These are phyloP conservation scores for Aureobasidium sp. DNA, from an alignment of 2,329 filamentous ascomycete species.

Conservation along the genomic window DNA sequence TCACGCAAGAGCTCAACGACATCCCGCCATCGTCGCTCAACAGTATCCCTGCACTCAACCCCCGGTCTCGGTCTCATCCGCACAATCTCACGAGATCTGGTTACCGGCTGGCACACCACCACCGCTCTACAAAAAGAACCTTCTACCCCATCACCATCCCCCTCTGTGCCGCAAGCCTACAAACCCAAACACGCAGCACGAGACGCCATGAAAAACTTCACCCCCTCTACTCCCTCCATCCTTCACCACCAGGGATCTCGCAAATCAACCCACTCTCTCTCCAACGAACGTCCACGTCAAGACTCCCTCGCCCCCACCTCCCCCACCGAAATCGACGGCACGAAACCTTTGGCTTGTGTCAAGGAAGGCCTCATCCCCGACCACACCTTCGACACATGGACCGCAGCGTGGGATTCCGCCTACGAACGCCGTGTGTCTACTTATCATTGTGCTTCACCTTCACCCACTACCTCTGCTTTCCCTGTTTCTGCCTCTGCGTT, in stretches of 20 bases:
- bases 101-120: not conserved
- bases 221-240: no score
- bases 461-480: not conserved
- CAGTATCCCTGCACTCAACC: not conserved
- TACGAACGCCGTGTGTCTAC: not conserved
- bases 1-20: not conserved
- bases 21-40: not conserved
- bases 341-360: not conserved
- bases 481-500: no score
- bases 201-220: not conserved
- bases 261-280: no score
- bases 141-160: not conserved
- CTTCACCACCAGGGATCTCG: not conserved
- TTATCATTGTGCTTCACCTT: not conserved
- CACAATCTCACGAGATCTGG: not conserved
- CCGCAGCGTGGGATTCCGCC: not conserved
- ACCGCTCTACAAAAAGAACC: not conserved
- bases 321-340: not conserved
- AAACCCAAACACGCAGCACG: not conserved
- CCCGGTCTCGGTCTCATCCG: constrained; percentile 1
- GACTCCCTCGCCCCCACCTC: not conserved
- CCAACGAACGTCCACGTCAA: not conserved
- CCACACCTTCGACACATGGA: not conserved
- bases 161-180: not conserved
- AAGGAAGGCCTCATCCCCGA: not conserved